phyloP scores from a whole-genome alignment of 495 filamentous ascomycete species.

The Penicillium riverlandense region DNA sequence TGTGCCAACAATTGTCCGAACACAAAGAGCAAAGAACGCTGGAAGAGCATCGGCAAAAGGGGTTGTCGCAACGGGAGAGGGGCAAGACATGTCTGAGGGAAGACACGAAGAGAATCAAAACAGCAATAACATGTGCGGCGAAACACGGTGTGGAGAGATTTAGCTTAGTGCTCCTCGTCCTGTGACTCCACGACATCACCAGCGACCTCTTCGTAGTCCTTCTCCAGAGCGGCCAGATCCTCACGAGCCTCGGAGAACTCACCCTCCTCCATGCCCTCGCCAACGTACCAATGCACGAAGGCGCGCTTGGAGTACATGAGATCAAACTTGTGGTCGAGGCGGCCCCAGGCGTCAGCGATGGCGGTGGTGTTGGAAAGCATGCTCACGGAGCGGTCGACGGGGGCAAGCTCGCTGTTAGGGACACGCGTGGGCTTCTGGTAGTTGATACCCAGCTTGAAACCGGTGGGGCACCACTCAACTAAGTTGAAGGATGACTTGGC shows the following conservation, averaged over 20 bases:
- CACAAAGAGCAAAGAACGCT: constrained; percentile 16
- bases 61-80: constrained; percentile 21
- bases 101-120: constrained; percentile 16
- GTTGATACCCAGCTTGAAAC: constrained; percentile 93
- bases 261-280: constrained; percentile 94
- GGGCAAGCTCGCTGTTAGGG: constrained; percentile 69
- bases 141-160: constrained; percentile 28
- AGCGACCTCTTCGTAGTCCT: constrained; percentile 90
- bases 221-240: constrained; percentile 82
- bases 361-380: constrained; percentile 93
- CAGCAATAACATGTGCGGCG: too few species aligned
- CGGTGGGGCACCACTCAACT: constrained; percentile 94
- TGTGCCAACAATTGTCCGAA: constrained; percentile 6
- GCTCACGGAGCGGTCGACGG: constrained; percentile 78
- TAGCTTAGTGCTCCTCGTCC: constrained; percentile 62
- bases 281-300: constrained; percentile 94
- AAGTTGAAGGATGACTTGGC: constrained; percentile 84
- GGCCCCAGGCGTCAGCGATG: constrained; percentile 84
- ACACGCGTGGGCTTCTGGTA: constrained; percentile 80
- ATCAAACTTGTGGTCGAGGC: constrained; percentile 89
- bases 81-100: constrained; percentile 9
- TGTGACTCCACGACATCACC: constrained; percentile 60
- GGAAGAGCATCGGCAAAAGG: constrained; percentile 17
- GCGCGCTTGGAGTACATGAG: constrained; percentile 96
- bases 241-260: constrained; percentile 89